Percentiles rank a stretch among this genome's conserved stretches.
Conservation (phyloP, 2,329 filamentous ascomycete genomes). For the Cladophialophora chaetospira region DNA sequence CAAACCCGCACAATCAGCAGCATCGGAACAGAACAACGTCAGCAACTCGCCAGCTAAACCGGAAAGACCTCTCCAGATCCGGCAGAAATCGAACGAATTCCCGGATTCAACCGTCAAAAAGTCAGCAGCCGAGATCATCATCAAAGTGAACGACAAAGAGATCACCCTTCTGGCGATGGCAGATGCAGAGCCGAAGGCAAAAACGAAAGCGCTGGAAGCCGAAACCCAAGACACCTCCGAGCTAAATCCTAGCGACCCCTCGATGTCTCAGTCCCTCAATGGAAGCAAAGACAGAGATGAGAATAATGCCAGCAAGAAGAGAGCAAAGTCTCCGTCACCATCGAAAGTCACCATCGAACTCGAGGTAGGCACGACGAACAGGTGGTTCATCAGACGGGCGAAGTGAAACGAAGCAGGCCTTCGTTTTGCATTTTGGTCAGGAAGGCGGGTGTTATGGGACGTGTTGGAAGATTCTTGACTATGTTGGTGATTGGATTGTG, state of each 20-base stretch:
- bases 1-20: not conserved
- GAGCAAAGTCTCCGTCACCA: not conserved
- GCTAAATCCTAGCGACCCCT: not conserved
- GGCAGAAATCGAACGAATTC: slow-evolving; percentile 8
- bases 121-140: not conserved
- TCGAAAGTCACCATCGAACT: slow-evolving; percentile 27
- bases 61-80: slow-evolving; percentile 11
- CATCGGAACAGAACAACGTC: not conserved
- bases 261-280: not conserved
- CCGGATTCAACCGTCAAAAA: not conserved
- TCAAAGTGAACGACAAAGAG: slow-evolving; percentile 15
- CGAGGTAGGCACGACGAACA: slow-evolving; percentile 22
- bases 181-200: not conserved
- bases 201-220: not conserved
- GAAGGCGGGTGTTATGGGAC: too few relatives aligned
- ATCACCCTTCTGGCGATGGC: not conserved
- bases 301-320: not conserved
- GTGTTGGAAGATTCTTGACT: not conserved
- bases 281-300: not conserved
- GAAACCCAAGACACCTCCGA: not conserved
- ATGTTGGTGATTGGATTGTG: not conserved
- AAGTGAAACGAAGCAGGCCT: slow-evolving; percentile 6
- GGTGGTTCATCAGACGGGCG: slow-evolving; percentile 25
- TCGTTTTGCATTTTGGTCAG: too few relatives aligned
- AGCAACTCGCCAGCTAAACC: slow-evolving; percentile 1